Evolutionary conservation across 1,139 yeast species (phyloP), one percentile per base, ranked within the genome.

Genomic region (Maudiozyma humilis): DNA sequence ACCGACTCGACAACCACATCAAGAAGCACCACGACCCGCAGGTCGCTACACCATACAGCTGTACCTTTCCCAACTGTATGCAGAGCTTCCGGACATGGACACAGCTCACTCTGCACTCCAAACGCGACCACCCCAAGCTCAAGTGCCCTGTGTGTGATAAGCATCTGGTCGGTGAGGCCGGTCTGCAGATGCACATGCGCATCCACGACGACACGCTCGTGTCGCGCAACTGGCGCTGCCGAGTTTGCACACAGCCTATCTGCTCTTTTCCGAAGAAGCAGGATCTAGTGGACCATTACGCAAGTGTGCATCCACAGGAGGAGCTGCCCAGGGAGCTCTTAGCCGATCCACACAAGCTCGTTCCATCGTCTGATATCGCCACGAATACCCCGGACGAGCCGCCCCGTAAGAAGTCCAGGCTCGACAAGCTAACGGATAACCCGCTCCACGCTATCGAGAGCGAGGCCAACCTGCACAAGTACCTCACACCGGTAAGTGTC

Each of bases 81-180:
- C 61, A 67, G 47, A 70, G 71, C 44, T 85, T 86, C 62, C 73
- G 75, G 48, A 82, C 85, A 0, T 84, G 95, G 93, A 75, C 87
- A 1, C 82, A 81, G 1, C 67, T 87, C 35, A 91, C 82, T 55
- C 62, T 73, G 8, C 97, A 89, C 62, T 68, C 78, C 42, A 82
- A 79, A 52, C 72, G 76, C 1, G 81, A 74, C 31, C 96, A 88
- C 63, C 89, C 91, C 10, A 78, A 78, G 56, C 55, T 82, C 32
- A 70, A 70, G 41, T 87, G 96, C 65, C 54, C 66, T 1, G 54
- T 76, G 1, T 88, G 96, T 68, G 79, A 78, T 13, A 82, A 78
- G 57, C 78, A 75, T 4, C 83, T 91, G 68, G 81, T 83, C 12
- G 95, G 94, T 16, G 76, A 74, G 36, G 70, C 71, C 34, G 93